Conservation (phyloP, 192 early-diverging fungal species). For the Geranomyces michiganensis region DNA sequence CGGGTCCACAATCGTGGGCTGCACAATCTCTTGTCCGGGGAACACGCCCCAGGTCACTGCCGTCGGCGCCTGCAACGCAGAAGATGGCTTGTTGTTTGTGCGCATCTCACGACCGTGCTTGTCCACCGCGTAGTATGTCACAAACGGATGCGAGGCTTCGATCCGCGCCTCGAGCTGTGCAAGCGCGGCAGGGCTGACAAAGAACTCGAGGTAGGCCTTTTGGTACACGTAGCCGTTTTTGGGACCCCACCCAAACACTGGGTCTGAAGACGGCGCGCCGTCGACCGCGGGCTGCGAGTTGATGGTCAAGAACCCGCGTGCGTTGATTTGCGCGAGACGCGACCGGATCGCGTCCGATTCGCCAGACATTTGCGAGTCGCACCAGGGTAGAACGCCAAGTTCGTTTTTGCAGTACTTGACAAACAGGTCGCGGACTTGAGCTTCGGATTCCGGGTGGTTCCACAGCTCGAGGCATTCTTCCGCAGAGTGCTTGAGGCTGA, state of each 20-base stretch:
- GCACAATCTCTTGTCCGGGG: constrained; percentile 93
- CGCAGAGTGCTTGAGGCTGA: constrained; percentile 69
- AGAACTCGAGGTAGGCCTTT: constrained; percentile 97
- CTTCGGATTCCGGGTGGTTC: constrained; percentile 67
- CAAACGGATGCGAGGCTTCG: constrained; percentile 51
- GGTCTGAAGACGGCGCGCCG: constrained; percentile 77
- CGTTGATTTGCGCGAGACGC: constrained; percentile 73
- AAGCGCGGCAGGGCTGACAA: constrained; percentile 73
- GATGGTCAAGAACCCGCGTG: constrained; percentile 88
- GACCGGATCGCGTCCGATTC: constrained; percentile 77
- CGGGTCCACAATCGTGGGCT: constrained; percentile 92
- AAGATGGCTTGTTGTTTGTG: constrained; percentile 68
- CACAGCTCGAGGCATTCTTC: constrained; percentile 77
- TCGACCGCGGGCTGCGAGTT: constrained; percentile 95
- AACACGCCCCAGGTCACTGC: constrained; percentile 99
- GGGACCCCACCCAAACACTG: constrained; percentile 90
- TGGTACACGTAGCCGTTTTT: constrained; percentile 94
- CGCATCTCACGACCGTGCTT: constrained; percentile 77
- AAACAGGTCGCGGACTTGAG: constrained; percentile 78
- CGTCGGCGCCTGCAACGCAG: constrained; percentile 75
- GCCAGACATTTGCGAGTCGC: constrained; percentile 73
- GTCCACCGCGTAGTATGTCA: constrained; percentile 91
- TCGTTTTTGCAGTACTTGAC: constrained; percentile 79
- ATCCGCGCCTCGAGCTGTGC: constrained; percentile 71
- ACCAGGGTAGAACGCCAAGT: constrained; percentile 86